Evolutionary conservation across 2,329 filamentous ascomycete genomes (phyloP), one percentile per base, ranked within the genome.

Genomic region (Nemania diffusa): DNA sequence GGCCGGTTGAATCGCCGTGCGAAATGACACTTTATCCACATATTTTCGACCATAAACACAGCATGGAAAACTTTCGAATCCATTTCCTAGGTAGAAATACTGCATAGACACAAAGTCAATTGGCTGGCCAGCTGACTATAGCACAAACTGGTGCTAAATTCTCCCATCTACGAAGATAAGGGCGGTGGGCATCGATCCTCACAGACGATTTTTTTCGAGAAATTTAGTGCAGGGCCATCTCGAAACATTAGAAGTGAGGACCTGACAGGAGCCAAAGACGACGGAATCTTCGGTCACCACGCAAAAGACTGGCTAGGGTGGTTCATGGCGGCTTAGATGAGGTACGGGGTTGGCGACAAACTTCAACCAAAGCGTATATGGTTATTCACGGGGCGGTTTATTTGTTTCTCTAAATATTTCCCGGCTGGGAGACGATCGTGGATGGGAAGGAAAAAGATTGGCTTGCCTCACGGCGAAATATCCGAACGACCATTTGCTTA

Each of bases 1-100:
- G 81, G 82, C 44, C 81, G 84, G 42, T 74, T 88, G 58, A 84
- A 86, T 69, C 79, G 82, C 53, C 77, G 78, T 42, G 15, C 53
- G 40, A 61, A 65, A 26, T 67, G 6, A 57, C 26, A 20, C 1
- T 13, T 27, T 4, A 6, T 46, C 37, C 17, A 32, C 50, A 7
- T 55, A 9, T 53, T 56, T 48, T 13, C 6, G 42, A 27, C 4
- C 17, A 59, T 34, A 40, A 42, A 5, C 22, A 55, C 20, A 27
- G n/a, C 29, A 6, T 11, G 37, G 29, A 53, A 57, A 64, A 32
- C 15, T 22, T 42, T 44, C 24, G 29, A n/a, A 32, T 20, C 20
- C 13, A 51, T 46, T 64, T 53, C 27, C 48, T 32, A 40, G 37
- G 46, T 46, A 53, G 55, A 48, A 71, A 70, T 69, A 34, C 60